Evolutionary conservation across 257 asterid species (phyloP).

Genomic region (Ilex asprella): DNA sequence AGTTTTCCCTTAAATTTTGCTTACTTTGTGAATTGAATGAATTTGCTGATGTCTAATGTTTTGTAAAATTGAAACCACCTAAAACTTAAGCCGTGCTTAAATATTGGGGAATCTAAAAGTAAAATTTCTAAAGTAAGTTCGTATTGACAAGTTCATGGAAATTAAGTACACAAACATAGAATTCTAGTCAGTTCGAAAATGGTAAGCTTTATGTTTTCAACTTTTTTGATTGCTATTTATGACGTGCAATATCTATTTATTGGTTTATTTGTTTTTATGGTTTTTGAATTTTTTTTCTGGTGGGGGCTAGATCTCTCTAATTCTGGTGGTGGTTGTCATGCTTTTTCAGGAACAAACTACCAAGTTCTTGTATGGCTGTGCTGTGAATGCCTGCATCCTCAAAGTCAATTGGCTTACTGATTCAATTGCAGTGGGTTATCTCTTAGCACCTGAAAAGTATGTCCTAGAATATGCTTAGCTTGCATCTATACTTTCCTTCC

Average conservation of each 20-base stretch:
- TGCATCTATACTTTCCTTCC: neutral
- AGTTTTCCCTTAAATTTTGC: too few species aligned
- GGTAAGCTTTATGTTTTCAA: neutral
- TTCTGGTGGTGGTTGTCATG: constrained; percentile 16
- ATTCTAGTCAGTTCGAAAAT: too few species aligned
- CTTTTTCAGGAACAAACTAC: constrained; percentile 59
- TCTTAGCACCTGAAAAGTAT: constrained; percentile 61
- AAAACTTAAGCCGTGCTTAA: too few species aligned
- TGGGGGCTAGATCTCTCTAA: constrained; percentile 17
- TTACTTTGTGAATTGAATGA: too few species aligned
- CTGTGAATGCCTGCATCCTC: constrained; percentile 60
- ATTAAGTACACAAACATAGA: too few species aligned
- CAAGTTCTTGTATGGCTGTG: constrained; percentile 80
- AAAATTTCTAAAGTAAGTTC: too few species aligned
- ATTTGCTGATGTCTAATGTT: too few species aligned
- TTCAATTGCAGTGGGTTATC: constrained; percentile 51
- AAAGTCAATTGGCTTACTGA: constrained; percentile 69
- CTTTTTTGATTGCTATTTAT: neutral
- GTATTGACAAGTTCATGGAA: too few species aligned
- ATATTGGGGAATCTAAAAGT: too few species aligned
- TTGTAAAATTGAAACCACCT: too few species aligned
- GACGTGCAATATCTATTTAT: too few species aligned
- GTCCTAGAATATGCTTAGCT: constrained; percentile 21
- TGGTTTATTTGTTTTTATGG: constrained; percentile 1
- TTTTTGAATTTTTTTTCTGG: constrained; percentile 12